phyloP scores from a whole-genome alignment of 108 stramenopile species.

The Nannochloropsis salina region DNA sequence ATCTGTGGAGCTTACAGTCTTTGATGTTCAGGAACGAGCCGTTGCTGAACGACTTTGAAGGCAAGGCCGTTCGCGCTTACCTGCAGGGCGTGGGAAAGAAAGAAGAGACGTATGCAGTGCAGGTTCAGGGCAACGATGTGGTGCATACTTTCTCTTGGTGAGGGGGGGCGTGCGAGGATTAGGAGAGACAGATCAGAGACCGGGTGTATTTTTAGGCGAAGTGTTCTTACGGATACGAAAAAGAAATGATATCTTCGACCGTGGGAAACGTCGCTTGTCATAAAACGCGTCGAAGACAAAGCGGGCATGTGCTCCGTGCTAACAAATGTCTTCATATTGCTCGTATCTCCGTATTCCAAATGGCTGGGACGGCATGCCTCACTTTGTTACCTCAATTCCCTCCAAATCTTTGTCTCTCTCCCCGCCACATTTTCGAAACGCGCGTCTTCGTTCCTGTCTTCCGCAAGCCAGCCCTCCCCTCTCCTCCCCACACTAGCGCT shows the following conservation, averaged over 20 bases:
- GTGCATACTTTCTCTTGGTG: background rate
- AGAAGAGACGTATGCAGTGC: background rate
- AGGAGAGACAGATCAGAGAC: background rate
- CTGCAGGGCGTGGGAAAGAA: background rate
- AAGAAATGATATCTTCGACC: too few species aligned
- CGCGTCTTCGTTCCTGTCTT: background rate
- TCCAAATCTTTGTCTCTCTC: too few species aligned
- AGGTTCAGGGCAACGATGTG: background rate
- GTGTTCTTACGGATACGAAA: too few species aligned
- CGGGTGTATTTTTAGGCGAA: too few species aligned
- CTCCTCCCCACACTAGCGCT: background rate
- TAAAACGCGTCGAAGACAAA: too few species aligned
- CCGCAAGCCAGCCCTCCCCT: background rate
- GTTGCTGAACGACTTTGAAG: background rate
- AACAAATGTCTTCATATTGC: too few species aligned
- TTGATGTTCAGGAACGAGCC: background rate
- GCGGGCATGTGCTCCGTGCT: too few species aligned
- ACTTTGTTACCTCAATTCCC: too few species aligned
- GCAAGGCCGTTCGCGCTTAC: background rate
- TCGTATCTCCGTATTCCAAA: too few species aligned
- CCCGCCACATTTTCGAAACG: too few species aligned
- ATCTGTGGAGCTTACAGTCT: constrained; percentile 10
- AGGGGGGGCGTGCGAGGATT: background rate
- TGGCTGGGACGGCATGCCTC: too few species aligned
- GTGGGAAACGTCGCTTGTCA: too few species aligned